phyloP scores from a whole-genome alignment of 179 eudicot genomes.

The Pouteria campechiana region DNA sequence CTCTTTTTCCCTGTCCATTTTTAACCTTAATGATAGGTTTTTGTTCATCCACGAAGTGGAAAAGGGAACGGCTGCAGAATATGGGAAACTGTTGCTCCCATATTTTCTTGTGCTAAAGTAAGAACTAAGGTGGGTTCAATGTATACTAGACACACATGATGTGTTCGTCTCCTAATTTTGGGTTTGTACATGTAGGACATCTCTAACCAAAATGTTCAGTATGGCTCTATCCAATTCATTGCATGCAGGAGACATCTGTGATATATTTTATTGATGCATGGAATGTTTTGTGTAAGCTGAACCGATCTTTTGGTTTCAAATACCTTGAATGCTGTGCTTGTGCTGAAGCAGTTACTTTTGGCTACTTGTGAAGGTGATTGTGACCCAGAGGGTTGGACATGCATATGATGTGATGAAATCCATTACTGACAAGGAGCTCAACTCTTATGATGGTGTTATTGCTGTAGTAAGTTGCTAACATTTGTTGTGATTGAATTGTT shows the following conservation, averaged over 20 bases:
- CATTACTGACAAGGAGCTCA: constrained; percentile 58
- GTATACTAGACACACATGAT: not conserved
- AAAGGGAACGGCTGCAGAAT: constrained; percentile 59
- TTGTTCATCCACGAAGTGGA: constrained; percentile 89
- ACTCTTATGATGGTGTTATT: constrained; percentile 71
- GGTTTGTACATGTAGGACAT: too few species aligned
- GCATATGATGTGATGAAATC: constrained; percentile 72
- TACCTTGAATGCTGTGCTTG: too few species aligned
- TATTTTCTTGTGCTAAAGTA: constrained; percentile 76
- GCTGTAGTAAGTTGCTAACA: constrained; percentile 69
- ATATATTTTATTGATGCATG: too few species aligned
- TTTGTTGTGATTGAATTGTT: not conserved
- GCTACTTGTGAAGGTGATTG: constrained; percentile 40
- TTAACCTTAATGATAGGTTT: constrained; percentile 52
- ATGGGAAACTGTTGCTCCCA: constrained; percentile 78
- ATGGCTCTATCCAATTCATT: too few species aligned
- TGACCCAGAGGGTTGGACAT: constrained; percentile 88
- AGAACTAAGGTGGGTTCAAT: constrained; percentile 49
- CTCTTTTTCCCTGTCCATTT: constrained; percentile 10
- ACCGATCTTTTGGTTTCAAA: too few species aligned
- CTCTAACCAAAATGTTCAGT: too few species aligned
- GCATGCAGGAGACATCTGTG: too few species aligned
- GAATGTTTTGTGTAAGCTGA: too few species aligned
- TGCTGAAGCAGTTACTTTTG: not conserved
- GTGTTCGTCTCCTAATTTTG: too few species aligned